A percentile compares a stretch with the other conserved stretches of the same genome.
These are phyloP conservation scores for Aspergillus nanangensis DNA, from an alignment of 495 filamentous ascomycete genomes.

Conservation along the genomic window DNA sequence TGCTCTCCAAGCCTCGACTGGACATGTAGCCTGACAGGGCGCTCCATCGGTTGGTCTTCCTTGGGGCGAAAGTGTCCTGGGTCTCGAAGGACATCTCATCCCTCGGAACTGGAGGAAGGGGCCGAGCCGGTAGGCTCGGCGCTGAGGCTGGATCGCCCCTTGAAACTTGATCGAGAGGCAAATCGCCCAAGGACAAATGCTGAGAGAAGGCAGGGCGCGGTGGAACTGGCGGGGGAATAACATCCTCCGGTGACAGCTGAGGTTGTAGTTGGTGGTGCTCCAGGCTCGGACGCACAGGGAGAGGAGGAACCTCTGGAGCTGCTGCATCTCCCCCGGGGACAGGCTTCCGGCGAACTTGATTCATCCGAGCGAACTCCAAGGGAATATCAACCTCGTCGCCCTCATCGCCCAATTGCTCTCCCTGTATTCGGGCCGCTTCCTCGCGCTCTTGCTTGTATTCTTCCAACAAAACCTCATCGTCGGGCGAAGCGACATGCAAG, in stretches of 20 bases:
- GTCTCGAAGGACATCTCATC: conserved; percentile 17
- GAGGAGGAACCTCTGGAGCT: conserved; percentile 3
- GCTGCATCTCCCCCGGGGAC: conserved; percentile 18
- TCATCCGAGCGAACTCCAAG: conserved; percentile 32
- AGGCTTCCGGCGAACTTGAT: conserved; percentile 40
- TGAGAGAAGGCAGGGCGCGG: not conserved
- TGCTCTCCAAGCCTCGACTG: conserved; percentile 14
- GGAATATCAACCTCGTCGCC: conserved; percentile 20
- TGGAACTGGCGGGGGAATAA: not conserved
- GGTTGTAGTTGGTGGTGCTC: too few relatives aligned
- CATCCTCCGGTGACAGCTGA: too few relatives aligned
- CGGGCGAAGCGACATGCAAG: conserved; percentile 68
- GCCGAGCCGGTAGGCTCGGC: conserved; percentile 19
- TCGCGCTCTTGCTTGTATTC: conserved; percentile 38
- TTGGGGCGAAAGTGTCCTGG: conserved; percentile 8
- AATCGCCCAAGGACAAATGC: not conserved
- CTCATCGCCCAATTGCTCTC: conserved; percentile 26
- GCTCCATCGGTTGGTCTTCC: conserved; percentile 30
- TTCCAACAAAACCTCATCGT: conserved; percentile 51
- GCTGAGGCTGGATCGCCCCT: too few relatives aligned
- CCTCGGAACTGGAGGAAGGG: conserved; percentile 27
- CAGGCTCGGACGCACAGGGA: too few relatives aligned
- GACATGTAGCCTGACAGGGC: conserved; percentile 25
- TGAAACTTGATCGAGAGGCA: not conserved
- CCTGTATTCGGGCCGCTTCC: conserved; percentile 44